Evolutionary conservation across 139 green algal genomes (phyloP).

Genomic region (Chlamydomonas schloesseri): DNA sequence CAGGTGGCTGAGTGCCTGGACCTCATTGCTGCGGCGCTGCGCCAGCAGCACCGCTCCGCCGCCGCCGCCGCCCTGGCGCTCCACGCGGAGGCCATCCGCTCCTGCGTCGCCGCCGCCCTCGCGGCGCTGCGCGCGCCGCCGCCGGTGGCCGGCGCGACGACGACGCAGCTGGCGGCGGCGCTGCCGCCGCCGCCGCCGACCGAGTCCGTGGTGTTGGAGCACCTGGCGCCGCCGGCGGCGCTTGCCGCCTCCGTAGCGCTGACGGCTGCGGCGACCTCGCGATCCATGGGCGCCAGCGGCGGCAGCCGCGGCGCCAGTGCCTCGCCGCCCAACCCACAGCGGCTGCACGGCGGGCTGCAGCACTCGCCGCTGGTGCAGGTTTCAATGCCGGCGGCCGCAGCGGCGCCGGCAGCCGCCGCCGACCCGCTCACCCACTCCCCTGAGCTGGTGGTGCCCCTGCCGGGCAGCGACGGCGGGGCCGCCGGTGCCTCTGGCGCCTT

Average conservation of each 20-base stretch:
- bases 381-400: not conserved
- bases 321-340: too few relatives aligned
- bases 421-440: not conserved
- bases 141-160: not conserved
- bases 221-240: not conserved
- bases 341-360: not conserved
- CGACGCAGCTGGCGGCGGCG: not conserved
- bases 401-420: too few relatives aligned
- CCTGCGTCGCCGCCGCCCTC: not conserved
- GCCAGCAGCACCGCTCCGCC: not conserved
- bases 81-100: slow-evolving; percentile 16
- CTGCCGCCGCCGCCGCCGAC: not conserved
- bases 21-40: slow-evolving; percentile 12
- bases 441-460: not conserved
- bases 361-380: not conserved
- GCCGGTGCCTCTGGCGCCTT: too few relatives aligned
- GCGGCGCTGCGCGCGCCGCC: not conserved
- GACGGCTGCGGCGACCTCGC: too few relatives aligned
- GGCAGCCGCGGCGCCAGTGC: too few relatives aligned
- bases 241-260: too few relatives aligned
- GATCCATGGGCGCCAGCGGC: not conserved
- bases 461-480: too few relatives aligned
- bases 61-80: not conserved
- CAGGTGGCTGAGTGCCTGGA: slow-evolving; percentile 30
- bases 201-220: not conserved